Percentiles rank a stretch among this genome's conserved stretches.
Evolutionary conservation across 345 rosid genomes (phyloP).

Genomic region (Populus simonii): DNA sequence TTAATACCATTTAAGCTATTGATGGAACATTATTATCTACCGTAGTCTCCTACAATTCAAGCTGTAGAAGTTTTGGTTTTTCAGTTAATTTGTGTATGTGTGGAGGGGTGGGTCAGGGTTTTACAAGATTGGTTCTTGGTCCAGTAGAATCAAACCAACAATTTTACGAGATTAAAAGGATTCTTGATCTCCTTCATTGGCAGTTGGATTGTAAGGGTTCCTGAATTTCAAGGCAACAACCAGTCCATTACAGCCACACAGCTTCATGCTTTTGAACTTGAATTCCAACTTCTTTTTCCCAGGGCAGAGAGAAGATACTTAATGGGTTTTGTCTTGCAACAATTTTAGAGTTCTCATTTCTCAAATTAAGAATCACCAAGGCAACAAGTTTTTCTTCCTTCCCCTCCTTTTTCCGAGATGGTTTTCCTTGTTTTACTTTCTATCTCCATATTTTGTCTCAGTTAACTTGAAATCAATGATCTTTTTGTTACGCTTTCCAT

Average conservation of each 20-base stretch:
- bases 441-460: neutral
- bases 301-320: neutral
- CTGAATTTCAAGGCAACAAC: neutral
- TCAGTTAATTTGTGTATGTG: too few relatives aligned
- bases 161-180: too few relatives aligned
- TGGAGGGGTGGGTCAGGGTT: too few relatives aligned
- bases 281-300: neutral
- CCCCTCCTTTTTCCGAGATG: neutral
- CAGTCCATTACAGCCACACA: neutral
- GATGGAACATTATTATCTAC: too few relatives aligned
- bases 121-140: too few relatives aligned
- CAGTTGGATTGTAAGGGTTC: neutral
- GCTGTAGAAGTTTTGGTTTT: too few relatives aligned
- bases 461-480: neutral
- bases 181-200: neutral
- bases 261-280: neutral
- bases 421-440: neutral
- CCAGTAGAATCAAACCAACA: too few relatives aligned
- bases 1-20: too few relatives aligned
- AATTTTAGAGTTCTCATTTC: neutral
- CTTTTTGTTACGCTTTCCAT: constrained; percentile 1
- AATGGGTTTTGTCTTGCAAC: neutral
- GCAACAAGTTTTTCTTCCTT: too few relatives aligned
- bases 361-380: neutral
- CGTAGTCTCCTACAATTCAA: too few relatives aligned